Base-by-base conservation (phyloP, 176 grass and related monocot genomes). In the Cymbopogon citratus region DNA sequence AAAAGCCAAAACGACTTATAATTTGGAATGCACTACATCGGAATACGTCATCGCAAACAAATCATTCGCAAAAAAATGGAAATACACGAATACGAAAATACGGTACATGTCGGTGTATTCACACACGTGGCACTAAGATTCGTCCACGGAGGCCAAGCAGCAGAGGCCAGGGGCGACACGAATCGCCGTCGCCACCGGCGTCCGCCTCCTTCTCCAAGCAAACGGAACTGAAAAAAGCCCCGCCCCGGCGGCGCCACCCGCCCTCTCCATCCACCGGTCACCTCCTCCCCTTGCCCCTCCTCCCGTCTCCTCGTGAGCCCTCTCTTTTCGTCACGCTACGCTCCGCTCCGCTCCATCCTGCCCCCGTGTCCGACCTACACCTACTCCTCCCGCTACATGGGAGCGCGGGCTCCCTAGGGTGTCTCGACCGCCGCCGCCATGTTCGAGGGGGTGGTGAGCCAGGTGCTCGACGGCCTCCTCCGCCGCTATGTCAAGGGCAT, bases 381-480 rank as follows among this genome's bases (percentile, higher is more conserved):
- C 44, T 46, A 46, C 13, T 46, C 44, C 59, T 27, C 12, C 29
- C 72, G 69, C 39, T 70, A 85, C 81, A 94, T 94, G 92, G 59
- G 84, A 87, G 63, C 72, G 79, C 71, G 56, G 39, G 68, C 61
- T 71, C 64, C 26, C 34, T 84, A 79, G 64, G 80, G 41, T 19
- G 34, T 41, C 59, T 12, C 62, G 21, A 2, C 65, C 68, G 38
- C 74, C 51, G 59, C 39, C 84, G 39, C 71, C 84, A 98, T 98
- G 95, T 98, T 98, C 84, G 95, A 98, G 88, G 90, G 88, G 74
- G 71, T 98, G 86, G 95, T 98, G 67, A 98, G 90, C 88, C 90
- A 93, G 74, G 95, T 98, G 75, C 95, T 98, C 61, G 86, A 85
- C 14, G 95, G 90, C 49, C 91, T 94, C 80, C 95, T 98, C 67